Percentiles rank a stretch among this genome's conserved stretches.
Evolutionary conservation across 1,284 basidiomycete genomes (phyloP).

Genomic region (Coniferiporia weirii): DNA sequence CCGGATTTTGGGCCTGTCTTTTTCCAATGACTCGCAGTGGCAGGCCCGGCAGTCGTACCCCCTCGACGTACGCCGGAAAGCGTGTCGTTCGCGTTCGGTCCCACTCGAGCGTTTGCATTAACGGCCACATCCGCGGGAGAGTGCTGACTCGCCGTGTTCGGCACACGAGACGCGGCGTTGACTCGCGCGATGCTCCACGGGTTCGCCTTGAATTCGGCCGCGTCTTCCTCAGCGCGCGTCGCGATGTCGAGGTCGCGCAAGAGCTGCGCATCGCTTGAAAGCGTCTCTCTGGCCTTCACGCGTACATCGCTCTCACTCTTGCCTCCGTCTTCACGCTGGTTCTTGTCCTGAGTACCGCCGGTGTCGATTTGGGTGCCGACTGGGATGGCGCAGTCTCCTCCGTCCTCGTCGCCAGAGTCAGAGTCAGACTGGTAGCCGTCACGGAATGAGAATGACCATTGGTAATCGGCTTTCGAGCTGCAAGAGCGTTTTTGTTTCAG

Average conservation of each 20-base stretch:
- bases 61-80: too few relatives aligned
- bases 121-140: too few relatives aligned
- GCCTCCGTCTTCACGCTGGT: neutral
- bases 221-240: slow-evolving; percentile 40
- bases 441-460: slow-evolving; percentile 12
- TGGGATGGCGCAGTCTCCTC: neutral
- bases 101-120: too few relatives aligned
- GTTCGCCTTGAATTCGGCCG: slow-evolving; percentile 58
- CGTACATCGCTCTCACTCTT: neutral
- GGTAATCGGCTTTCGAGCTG: neutral
- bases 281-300: neutral
- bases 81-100: too few relatives aligned
- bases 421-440: slow-evolving; percentile 10
- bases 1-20: neutral
- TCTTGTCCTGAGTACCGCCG: neutral
- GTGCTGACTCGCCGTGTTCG: too few relatives aligned
- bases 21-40: neutral
- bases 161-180: slow-evolving; percentile 46
- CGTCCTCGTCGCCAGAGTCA: neutral
- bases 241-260: slow-evolving; percentile 56
- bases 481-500: neutral
- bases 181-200: slow-evolving; percentile 73
- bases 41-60: neutral
- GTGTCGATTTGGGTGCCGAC: neutral
- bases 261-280: slow-evolving; percentile 24